Base-by-base conservation (phyloP, 2,329 filamentous ascomycete species). In the Tolypocladium cylindrosporum region DNA sequence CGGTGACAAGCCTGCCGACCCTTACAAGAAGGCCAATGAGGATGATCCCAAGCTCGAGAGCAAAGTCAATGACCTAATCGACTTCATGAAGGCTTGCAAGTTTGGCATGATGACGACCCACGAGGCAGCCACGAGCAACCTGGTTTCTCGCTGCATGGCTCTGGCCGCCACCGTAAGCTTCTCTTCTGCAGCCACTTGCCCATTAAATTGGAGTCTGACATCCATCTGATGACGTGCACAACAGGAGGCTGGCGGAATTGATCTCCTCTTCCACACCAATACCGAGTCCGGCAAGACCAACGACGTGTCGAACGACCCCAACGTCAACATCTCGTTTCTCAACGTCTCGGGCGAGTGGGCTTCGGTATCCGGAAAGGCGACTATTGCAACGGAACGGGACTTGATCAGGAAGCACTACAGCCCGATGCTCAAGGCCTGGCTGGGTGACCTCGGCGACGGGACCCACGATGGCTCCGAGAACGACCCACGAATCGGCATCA, bases 251-350 rank as follows among this genome's bases (percentile, higher is more conserved):
- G 87, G 86, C 62, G 88, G 89, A 67, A 80, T 91, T 58, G 91
- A 95, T 70, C 82, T 94, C 58, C 82, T 96, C 72, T 96, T 96
- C 81, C 88, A 94, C 78, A 91, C 91, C 68, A 96, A 96, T 78
- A 91, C 90, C 61, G 89, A 93, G 71, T 91, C 89, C 11, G 85
- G 90, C 75, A 96, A 96, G 80, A 91, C 90, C 6, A 82, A 90
- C 71, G 91, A 96, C 68, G 80, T 96, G 48, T 78, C 83, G 58
- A 77, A 78, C 58, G 86, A 95, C 71, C 77, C 86, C 0, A 82
- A 89, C 64, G 81, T 91, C 76, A 95, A 96, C 76, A 80, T 96
- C 63, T 83, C 87, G 54, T 96, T 96, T 78, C 79, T 93, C 64
- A 88, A 88, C 71, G 72, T 74, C 63, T 83, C 83, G 2, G 90